Evolutionary conservation across 768 basidiomycete genomes (phyloP).

Genomic region (Phlegmacium glaucopus): DNA sequence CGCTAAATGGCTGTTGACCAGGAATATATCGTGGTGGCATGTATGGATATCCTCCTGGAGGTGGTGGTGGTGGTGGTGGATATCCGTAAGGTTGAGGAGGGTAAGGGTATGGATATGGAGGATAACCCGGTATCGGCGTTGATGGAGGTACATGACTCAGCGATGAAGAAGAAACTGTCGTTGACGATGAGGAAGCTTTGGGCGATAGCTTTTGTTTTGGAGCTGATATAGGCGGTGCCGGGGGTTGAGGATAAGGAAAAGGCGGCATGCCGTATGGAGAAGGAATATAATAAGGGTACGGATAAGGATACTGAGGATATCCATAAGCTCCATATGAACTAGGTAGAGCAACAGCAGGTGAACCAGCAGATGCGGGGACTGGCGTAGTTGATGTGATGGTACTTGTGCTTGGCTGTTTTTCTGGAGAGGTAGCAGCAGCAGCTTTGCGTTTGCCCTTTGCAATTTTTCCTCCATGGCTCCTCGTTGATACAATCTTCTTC

Average conservation of each 20-base stretch:
- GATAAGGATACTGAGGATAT: conserved; percentile 5
- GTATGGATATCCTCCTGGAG: conserved; percentile 13
- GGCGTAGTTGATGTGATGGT: too few species aligned
- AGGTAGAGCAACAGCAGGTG: neutral
- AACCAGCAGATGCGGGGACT: neutral
- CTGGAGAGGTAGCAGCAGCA: neutral
- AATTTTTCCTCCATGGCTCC: conserved; percentile 1
- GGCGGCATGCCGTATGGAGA: conserved; percentile 36
- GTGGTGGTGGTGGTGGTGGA: conserved; percentile 3
- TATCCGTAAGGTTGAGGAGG: conserved; percentile 11
- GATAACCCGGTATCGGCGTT: neutral
- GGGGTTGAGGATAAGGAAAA: conserved; percentile 22
- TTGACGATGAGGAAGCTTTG: too few species aligned
- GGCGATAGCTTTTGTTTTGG: too few species aligned
- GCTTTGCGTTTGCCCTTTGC: conserved; percentile 10
- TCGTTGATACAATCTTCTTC: conserved; percentile 1
- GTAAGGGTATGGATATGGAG: conserved; percentile 16
- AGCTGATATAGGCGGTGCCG: too few species aligned
- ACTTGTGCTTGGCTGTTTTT: neutral
- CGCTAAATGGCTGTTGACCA: conserved; percentile 5
- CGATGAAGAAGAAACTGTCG: too few species aligned
- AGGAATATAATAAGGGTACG: conserved; percentile 17
- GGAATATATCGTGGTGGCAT: conserved; percentile 12
- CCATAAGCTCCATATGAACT: conserved; percentile 2
- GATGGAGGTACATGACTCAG: neutral